Evolutionary conservation across 2,329 filamentous ascomycete genomes (phyloP).

Genomic region (Colletotrichum eleusines): DNA sequence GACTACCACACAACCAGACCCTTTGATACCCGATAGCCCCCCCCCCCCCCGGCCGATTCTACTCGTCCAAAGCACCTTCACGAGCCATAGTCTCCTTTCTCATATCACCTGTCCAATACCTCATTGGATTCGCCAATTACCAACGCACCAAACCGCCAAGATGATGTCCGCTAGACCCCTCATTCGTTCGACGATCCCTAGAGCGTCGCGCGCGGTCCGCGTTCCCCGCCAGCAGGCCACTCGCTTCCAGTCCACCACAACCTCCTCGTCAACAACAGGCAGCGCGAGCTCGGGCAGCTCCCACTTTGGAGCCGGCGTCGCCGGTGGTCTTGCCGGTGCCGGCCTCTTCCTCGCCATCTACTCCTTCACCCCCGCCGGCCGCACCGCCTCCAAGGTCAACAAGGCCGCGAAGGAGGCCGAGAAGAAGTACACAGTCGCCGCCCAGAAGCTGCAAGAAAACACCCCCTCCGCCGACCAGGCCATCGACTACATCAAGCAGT

Average conservation of each 20-base stretch:
- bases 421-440: slow-evolving; percentile 69
- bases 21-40: slow-evolving; percentile 19
- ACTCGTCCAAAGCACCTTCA: no score
- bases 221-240: slow-evolving; percentile 46
- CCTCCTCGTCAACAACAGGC: slow-evolving; percentile 46
- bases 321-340: slow-evolving; percentile 59
- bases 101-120: background rate
- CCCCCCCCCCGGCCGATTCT: no score
- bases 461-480: slow-evolving; percentile 77
- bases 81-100: no score
- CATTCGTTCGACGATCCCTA: slow-evolving; percentile 46
- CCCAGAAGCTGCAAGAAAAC: slow-evolving; percentile 70
- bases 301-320: slow-evolving; percentile 56
- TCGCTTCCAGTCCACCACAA: slow-evolving; percentile 58
- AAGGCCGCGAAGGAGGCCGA: slow-evolving; percentile 66
- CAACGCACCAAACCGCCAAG: slow-evolving; percentile 14
- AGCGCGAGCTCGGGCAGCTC: slow-evolving; percentile 45
- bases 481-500: slow-evolving; percentile 72
- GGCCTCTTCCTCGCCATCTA: slow-evolving; percentile 58
- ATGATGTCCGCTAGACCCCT: slow-evolving; percentile 51
- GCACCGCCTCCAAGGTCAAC: slow-evolving; percentile 57
- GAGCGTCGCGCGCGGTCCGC: slow-evolving; percentile 47
- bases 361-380: slow-evolving; percentile 59
- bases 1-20: background rate
- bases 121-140: background rate